These are phyloP conservation scores for Leccinum broughii DNA, from an alignment of 768 basidiomycete genomes.

Conservation along the genomic window DNA sequence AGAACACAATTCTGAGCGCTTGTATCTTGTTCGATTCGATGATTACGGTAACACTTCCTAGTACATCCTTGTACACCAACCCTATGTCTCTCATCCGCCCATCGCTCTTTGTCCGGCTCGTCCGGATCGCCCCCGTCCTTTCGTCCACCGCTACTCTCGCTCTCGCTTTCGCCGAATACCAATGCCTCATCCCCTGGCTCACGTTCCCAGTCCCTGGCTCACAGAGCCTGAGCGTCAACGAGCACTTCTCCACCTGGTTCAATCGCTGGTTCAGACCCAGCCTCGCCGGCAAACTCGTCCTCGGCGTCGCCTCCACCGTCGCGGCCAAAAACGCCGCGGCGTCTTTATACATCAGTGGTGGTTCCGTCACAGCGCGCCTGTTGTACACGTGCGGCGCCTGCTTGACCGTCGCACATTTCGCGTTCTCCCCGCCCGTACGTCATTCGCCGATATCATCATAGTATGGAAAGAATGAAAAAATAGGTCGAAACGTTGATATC, in stretches of 20 bases:
- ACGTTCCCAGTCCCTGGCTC: not conserved
- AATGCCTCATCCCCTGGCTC: not conserved
- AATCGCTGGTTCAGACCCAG: not conserved
- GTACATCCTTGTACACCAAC: too few species aligned
- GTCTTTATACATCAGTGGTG: not conserved
- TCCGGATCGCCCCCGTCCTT: constrained; percentile 1
- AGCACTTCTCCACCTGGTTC: not conserved
- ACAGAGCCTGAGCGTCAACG: not conserved
- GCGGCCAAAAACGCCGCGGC: not conserved
- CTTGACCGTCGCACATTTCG: constrained; percentile 12
- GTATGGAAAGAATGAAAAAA: not conserved
- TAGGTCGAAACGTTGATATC: not conserved
- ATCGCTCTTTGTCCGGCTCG: not conserved
- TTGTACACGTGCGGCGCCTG: constrained; percentile 5
- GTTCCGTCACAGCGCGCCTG: not conserved
- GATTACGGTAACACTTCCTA: not conserved
- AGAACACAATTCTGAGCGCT: too few species aligned
- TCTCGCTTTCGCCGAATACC: constrained; percentile 3
- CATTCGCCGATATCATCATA: too few species aligned
- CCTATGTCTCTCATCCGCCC: not conserved
- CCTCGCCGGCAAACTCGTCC: not conserved
- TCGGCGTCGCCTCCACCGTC: not conserved
- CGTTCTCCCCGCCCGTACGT: constrained; percentile 1
- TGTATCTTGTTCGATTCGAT: not conserved
- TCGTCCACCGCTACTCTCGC: constrained; percentile 6